Percentiles rank a stretch among this genome's conserved stretches.
phyloP scores from a whole-genome alignment of 441 rosid species.

The Populus hybrid region DNA sequence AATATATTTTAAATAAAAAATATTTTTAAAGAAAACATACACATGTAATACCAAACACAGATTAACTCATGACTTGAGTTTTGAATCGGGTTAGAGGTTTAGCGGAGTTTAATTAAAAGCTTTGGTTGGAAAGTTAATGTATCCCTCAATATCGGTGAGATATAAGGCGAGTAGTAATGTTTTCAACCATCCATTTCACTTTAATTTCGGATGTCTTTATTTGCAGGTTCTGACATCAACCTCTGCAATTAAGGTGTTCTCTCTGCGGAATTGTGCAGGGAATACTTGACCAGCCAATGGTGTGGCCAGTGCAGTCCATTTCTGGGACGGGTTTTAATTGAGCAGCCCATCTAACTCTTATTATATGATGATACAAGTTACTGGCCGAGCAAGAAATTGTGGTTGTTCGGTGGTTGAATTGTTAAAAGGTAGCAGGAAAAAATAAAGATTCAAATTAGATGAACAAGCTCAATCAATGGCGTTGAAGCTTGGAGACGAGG shows the following conservation, averaged over 20 bases:
- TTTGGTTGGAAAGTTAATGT: not conserved
- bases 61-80: too few relatives aligned
- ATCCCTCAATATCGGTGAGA: constrained; percentile 1
- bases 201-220: not conserved
- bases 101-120: too few relatives aligned
- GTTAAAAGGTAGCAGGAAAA: not conserved
- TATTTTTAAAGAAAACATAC: too few relatives aligned
- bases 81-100: fast-evolving
- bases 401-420: constrained; percentile 15
- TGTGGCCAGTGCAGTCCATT: not conserved
- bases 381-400: not conserved
- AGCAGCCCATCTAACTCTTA: not conserved
- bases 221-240: not conserved
- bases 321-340: not conserved
- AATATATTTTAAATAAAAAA: too few relatives aligned
- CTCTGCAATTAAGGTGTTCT: not conserved
- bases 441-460: constrained; percentile 12
- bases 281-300: not conserved
- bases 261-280: not conserved
- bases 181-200: not conserved
- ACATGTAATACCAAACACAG: fast-evolving
- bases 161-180: not conserved
- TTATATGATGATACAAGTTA: not conserved
- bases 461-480: constrained; percentile 19
- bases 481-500: not conserved